A percentile compares a stretch with the other conserved stretches of the same genome.
These are phyloP conservation scores for Sporothrix phasma DNA, from an alignment of 2,329 filamentous ascomycete genomes.

Conservation along the genomic window DNA sequence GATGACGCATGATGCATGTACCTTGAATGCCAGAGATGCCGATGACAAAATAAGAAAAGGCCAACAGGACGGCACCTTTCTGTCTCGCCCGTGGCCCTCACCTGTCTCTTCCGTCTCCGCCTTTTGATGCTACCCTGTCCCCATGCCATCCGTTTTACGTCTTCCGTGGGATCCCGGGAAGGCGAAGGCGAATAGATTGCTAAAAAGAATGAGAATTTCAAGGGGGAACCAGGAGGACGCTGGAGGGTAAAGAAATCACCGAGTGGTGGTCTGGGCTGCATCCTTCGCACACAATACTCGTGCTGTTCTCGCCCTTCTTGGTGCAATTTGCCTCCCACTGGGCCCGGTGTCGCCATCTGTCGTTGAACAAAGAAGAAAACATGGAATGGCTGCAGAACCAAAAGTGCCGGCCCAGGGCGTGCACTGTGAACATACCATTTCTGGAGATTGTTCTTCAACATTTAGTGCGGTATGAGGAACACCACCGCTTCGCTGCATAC, in stretches of 20 bases:
- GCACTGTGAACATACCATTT: neutral
- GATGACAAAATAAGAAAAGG: neutral
- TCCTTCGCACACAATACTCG: neutral
- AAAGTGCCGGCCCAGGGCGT: conserved; percentile 7
- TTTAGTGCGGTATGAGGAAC: neutral
- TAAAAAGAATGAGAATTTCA: neutral
- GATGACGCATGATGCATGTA: neutral
- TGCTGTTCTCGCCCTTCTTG: neutral
- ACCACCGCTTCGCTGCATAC: neutral
- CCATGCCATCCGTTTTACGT: conserved; percentile 9
- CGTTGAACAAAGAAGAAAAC: neutral
- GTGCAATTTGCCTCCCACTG: neutral
- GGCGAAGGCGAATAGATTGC: neutral
- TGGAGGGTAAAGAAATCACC: neutral
- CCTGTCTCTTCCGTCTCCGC: conserved; percentile 10
- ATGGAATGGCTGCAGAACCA: conserved; percentile 5
- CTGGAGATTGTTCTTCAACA: neutral
- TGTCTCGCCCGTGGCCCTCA: neutral
- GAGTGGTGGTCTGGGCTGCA: neutral
- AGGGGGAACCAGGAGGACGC: neutral
- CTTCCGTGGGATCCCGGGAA: neutral
- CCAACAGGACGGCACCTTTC: neutral
- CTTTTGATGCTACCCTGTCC: conserved; percentile 12
- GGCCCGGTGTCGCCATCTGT: neutral
- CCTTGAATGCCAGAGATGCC: too few relatives aligned